Base-by-base conservation (phyloP, 495 filamentous ascomycete species). In the Trichoderma orchidacearum region DNA sequence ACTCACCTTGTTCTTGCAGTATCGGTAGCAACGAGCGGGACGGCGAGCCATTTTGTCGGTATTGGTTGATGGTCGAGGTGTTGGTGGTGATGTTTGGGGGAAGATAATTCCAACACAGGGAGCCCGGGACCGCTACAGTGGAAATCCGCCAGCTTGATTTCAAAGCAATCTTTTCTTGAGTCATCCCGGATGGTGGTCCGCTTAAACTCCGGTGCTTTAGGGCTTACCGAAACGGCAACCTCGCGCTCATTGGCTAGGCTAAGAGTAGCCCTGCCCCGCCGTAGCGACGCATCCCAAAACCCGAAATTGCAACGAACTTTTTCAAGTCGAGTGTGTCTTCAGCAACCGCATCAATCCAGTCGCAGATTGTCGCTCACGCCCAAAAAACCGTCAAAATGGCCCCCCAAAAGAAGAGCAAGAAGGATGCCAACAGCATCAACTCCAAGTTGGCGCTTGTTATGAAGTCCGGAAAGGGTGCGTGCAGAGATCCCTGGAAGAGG, bases 1-100 rank as follows among this genome's bases (percentile, higher is more conserved):
- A 38, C 53, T 75, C 72, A 93, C 89, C 92, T 96, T 96, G 86
- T 96, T 96, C 89, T 97, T 97, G 89, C 93, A 98, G 85, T 98
- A 98, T 75, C 93, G 90, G 85, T 98, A 98, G 79, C 93, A 98
- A 79, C 94, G 83, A 64, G 93, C 93, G 66, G 93, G 93, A 81
- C 93, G 88, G 73, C 93, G 87, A 70, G 93, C 93, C 93, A 98
- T 98, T 76, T 83, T 87, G 84, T 84, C 75, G 77, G 78, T 66
- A 72, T 83, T 77, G 73, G 72, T 27, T 30, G 53, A 17, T 7
- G 18, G n/a, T 32, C 17, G 29, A 17, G 53, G 71, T 64, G 68
- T 64, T 68, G 66, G 66, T 68, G 61, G 67, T 64, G 59, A 59
- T 63, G 41, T 48, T 48, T 48, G 59, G 65, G 60, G 63, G 69